A percentile compares a stretch with the other conserved stretches of the same genome.
Evolutionary conservation across 257 asterid genomes (phyloP).

Genomic region (Fraxinus quadrangulata): DNA sequence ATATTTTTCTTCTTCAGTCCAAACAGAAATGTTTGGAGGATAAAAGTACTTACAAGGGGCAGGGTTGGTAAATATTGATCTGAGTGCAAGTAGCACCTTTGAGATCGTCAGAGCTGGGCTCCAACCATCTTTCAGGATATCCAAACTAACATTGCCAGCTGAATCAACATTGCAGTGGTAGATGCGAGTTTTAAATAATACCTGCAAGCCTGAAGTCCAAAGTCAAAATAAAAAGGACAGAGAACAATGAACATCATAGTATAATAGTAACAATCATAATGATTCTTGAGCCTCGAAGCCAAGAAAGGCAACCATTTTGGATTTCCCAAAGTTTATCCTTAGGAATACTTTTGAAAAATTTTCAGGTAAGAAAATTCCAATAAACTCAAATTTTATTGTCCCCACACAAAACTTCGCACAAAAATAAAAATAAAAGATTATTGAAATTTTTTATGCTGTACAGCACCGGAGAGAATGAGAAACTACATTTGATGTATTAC

Average conservation of each 20-base stretch:
- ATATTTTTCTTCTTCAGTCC: background rate
- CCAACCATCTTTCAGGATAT: slow-evolving; percentile 91
- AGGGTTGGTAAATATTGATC: slow-evolving; percentile 77
- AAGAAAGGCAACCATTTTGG: background rate
- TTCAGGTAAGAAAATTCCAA: background rate
- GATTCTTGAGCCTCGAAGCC: background rate
- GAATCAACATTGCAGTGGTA: slow-evolving; percentile 89
- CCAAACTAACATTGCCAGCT: slow-evolving; percentile 73
- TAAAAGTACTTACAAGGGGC: slow-evolving; percentile 59
- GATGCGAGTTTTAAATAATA: slow-evolving; percentile 82
- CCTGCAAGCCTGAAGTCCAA: slow-evolving; percentile 71
- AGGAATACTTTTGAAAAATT: background rate
- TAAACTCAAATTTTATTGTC: background rate
- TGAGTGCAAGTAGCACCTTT: slow-evolving; percentile 73
- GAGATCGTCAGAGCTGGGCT: slow-evolving; percentile 95
- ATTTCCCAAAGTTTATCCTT: background rate
- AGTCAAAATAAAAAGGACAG: slow-evolving; percentile 28
- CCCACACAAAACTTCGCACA: background rate
- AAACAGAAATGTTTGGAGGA: background rate
- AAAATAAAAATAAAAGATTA: background rate
- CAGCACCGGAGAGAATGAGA: background rate
- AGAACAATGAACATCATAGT: slow-evolving; percentile 3
- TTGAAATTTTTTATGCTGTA: background rate
- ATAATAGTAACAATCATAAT: background rate
- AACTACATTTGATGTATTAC: background rate